These are phyloP conservation scores for Exsudoporus frostii DNA, from an alignment of 768 basidiomycete genomes.

Conservation along the genomic window DNA sequence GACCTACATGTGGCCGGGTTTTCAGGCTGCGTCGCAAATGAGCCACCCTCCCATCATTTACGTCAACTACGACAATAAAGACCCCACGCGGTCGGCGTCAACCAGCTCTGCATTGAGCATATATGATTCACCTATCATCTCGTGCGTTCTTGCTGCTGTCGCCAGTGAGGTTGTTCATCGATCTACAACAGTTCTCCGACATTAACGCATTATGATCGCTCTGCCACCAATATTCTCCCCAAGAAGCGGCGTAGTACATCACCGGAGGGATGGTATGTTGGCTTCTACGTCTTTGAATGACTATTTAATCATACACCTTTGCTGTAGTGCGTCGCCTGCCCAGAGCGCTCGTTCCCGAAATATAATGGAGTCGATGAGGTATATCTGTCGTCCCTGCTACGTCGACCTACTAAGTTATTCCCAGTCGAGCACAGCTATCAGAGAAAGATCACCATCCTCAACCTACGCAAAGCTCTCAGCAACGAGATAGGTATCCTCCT, in stretches of 20 bases:
- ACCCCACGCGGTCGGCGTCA: slow-evolving; percentile 32
- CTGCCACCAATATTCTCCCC: slow-evolving; percentile 29
- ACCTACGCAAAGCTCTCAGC: slow-evolving; percentile 8
- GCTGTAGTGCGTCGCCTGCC: slow-evolving; percentile 12
- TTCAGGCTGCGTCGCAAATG: slow-evolving; percentile 45
- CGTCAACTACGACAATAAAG: slow-evolving; percentile 34
- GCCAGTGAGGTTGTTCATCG: slow-evolving; percentile 12
- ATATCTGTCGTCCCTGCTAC: slow-evolving; percentile 3
- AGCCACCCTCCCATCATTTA: slow-evolving; percentile 38
- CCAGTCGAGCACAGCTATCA: slow-evolving; percentile 22
- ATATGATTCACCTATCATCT: slow-evolving; percentile 28
- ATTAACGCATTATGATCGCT: slow-evolving; percentile 25
- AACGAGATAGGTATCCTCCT: slow-evolving; percentile 11
- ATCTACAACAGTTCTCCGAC: slow-evolving; percentile 27
- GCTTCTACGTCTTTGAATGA: not conserved
- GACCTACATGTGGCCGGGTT: slow-evolving; percentile 47
- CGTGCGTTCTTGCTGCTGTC: slow-evolving; percentile 26
- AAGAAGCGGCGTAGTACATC: slow-evolving; percentile 34
- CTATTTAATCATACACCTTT: slow-evolving; percentile 11
- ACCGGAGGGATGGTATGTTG: slow-evolving; percentile 28
- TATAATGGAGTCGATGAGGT: slow-evolving; percentile 29
- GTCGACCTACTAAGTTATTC: slow-evolving; percentile 9
- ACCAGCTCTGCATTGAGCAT: slow-evolving; percentile 28
- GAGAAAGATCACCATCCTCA: slow-evolving; percentile 15
- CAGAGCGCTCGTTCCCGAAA: slow-evolving; percentile 15